Conservation (phyloP, 2,329 filamentous ascomycete genomes). For the Diaporthe longicolla region DNA sequence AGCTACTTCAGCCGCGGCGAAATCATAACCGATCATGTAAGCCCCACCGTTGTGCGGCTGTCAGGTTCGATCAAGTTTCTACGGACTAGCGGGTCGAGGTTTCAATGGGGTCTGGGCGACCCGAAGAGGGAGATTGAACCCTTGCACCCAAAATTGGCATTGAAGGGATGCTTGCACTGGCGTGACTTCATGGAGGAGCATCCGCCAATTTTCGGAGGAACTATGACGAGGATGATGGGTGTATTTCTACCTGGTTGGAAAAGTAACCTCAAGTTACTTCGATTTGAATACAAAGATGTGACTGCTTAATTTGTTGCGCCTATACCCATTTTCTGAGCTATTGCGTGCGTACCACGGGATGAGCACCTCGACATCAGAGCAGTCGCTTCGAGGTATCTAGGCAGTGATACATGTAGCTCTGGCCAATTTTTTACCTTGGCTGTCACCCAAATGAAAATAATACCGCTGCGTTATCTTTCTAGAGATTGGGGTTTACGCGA, state of each 20-base stretch:
- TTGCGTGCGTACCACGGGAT: neutral
- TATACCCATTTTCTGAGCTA: too few species aligned
- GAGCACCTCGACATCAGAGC: too few species aligned
- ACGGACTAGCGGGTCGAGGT: slow-evolving; percentile 20
- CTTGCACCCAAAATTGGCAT: slow-evolving; percentile 18
- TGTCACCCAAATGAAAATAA: too few species aligned
- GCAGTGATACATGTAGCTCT: too few species aligned
- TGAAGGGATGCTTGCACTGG: slow-evolving; percentile 33
- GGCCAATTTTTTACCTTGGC: too few species aligned
- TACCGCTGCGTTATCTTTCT: too few species aligned
- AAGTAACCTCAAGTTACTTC: slow-evolving; percentile 24
- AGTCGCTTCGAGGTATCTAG: too few species aligned
- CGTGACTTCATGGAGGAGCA: slow-evolving; percentile 35
- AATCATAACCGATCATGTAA: slow-evolving; percentile 17
- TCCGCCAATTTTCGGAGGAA: slow-evolving; percentile 17
- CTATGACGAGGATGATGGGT: slow-evolving; percentile 21
- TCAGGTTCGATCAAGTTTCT: slow-evolving; percentile 25
- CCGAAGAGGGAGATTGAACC: slow-evolving; percentile 17
- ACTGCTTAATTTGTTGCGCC: neutral
- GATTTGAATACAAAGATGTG: slow-evolving; percentile 15
- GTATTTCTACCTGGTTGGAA: slow-evolving; percentile 7
- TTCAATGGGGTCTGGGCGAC: slow-evolving; percentile 28
- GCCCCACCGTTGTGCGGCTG: slow-evolving; percentile 6
- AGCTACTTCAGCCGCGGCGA: slow-evolving; percentile 14
- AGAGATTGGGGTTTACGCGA: too few species aligned